phyloP scores from a whole-genome alignment of 129 eudicot genomes.

The sunflower (Helianthus annuus) region DNA sequence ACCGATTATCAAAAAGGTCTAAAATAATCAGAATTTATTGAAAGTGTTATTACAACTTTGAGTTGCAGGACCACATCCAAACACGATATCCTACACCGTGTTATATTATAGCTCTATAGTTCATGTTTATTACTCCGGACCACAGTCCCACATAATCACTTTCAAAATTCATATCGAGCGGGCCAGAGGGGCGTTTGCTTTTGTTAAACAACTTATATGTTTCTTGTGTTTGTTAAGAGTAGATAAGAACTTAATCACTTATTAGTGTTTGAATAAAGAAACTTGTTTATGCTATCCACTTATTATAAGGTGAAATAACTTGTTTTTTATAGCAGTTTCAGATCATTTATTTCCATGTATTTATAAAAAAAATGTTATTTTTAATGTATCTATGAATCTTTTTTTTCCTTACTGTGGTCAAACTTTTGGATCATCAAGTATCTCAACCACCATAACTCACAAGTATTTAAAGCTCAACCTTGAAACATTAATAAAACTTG shows the following conservation, averaged over 20 bases:
- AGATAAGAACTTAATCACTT: neutral
- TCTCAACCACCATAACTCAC: slow-evolving; percentile 24
- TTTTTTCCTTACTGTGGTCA: slow-evolving; percentile 2
- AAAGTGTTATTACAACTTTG: neutral
- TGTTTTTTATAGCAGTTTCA: slow-evolving; percentile 2
- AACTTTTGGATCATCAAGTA: slow-evolving; percentile 27
- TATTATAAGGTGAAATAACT: neutral
- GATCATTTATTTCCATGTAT: neutral
- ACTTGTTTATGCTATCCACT: neutral
- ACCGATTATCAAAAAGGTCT: neutral
- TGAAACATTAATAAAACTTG: slow-evolving; percentile 24
- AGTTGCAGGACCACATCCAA: neutral
- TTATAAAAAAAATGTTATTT: neutral
- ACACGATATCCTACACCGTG: neutral
- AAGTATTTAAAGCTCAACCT: slow-evolving; percentile 25
- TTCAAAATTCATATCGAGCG: neutral
- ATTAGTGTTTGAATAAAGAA: neutral
- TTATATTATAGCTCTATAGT: neutral
- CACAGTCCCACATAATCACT: neutral
- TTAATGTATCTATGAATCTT: neutral
- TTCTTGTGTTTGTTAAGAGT: neutral
- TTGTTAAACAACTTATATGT: neutral
- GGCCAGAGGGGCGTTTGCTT: neutral
- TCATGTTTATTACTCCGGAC: neutral
- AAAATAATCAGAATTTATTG: neutral